These are phyloP conservation scores for Neonectria faginata DNA, from an alignment of 2,329 filamentous ascomycete genomes.

Conservation along the genomic window DNA sequence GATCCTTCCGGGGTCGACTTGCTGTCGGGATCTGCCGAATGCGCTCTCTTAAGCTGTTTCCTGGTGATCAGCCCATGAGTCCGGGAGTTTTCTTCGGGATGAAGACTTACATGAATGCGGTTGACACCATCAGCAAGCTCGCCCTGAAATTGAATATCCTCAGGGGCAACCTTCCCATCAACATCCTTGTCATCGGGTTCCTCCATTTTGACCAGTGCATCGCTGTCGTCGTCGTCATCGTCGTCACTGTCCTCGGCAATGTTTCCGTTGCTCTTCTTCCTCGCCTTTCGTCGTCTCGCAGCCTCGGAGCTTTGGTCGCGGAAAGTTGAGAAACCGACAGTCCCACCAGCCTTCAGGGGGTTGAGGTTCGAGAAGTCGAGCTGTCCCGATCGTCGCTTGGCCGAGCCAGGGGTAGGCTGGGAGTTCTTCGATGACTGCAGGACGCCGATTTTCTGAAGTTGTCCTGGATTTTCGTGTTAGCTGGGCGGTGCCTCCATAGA, in stretches of 20 bases:
- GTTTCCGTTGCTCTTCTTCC: constrained; percentile 73
- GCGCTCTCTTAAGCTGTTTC: constrained; percentile 80
- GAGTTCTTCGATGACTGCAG: constrained; percentile 74
- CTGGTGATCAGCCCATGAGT: constrained; percentile 27
- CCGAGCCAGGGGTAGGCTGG: constrained; percentile 68
- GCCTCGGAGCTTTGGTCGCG: constrained; percentile 74
- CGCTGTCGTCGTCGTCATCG: constrained; percentile 75
- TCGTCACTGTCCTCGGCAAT: constrained; percentile 80
- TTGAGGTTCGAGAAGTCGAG: constrained; percentile 87
- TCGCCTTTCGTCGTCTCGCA: constrained; percentile 65
- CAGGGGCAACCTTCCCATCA: constrained; percentile 71
- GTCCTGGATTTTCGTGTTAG: constrained; percentile 68
- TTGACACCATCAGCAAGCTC: constrained; percentile 85
- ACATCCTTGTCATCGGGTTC: constrained; percentile 72
- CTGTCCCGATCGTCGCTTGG: constrained; percentile 85
- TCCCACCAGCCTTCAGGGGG: constrained; percentile 86
- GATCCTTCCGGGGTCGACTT: constrained; percentile 49
- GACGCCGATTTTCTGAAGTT: constrained; percentile 97
- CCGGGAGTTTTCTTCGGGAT: neutral
- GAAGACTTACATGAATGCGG: constrained; percentile 77
- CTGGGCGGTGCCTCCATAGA: constrained; percentile 5
- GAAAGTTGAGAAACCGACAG: constrained; percentile 90
- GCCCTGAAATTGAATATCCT: constrained; percentile 78
- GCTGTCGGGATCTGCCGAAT: constrained; percentile 77
- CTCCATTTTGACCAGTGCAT: constrained; percentile 72